These are phyloP conservation scores for Leccinum incarnatum DNA, from an alignment of 768 basidiomycete species.

Conservation along the genomic window DNA sequence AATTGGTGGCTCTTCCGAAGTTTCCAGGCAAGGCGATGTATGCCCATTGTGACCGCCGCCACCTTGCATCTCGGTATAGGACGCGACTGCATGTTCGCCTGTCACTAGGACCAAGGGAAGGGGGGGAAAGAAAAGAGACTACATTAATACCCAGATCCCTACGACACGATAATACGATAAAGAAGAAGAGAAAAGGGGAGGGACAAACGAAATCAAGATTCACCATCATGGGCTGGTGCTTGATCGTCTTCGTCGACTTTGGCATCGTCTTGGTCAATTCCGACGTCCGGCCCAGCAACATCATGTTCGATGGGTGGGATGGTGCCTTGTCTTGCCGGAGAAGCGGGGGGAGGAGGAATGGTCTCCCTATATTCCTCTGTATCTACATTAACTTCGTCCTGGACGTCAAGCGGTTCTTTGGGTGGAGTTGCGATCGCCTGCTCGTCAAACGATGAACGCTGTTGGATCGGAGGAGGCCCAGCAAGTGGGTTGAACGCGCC, in stretches of 20 bases:
- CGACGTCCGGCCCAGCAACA: conserved; percentile 15
- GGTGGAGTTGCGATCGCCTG: neutral
- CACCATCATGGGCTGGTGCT: conserved; percentile 36
- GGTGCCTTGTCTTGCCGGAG: conserved; percentile 22
- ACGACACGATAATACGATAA: conserved; percentile 24
- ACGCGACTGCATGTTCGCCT: conserved; percentile 20
- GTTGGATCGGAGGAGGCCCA: conserved; percentile 29
- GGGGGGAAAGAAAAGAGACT: conserved; percentile 6
- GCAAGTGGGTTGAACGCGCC: conserved; percentile 59
- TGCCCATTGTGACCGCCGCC: conserved; percentile 1
- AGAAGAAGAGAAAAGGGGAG: conserved; percentile 7
- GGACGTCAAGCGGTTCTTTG: conserved; percentile 13
- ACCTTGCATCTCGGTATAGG: conserved; percentile 16
- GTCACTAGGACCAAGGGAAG: conserved; percentile 13
- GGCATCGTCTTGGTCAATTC: conserved; percentile 14
- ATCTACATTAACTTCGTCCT: conserved; percentile 26
- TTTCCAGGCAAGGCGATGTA: neutral
- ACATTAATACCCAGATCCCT: conserved; percentile 32
- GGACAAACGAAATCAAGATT: conserved; percentile 36
- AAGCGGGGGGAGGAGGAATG: conserved; percentile 17
- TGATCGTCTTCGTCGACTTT: conserved; percentile 15
- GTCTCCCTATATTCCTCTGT: conserved; percentile 25
- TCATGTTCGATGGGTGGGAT: neutral
- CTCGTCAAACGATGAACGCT: conserved; percentile 18
- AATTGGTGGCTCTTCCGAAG: conserved; percentile 8